Conservation (phyloP, 2,329 filamentous ascomycete species). For the Escovopsis sp. region DNA sequence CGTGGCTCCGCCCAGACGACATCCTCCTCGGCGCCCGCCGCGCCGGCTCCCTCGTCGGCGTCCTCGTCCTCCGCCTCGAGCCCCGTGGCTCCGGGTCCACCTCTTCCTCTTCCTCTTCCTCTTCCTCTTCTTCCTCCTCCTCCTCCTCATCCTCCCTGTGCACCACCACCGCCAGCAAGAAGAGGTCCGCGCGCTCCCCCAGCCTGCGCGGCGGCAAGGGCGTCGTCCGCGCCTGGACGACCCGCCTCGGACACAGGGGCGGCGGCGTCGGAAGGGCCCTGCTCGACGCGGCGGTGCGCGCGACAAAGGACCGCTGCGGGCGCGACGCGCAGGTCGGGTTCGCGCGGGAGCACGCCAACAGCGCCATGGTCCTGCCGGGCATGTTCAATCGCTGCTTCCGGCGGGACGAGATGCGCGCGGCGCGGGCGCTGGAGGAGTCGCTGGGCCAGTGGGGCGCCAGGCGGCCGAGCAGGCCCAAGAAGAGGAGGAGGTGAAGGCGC, state of each 20-base stretch:
- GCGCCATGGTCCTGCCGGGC: constrained; percentile 43
- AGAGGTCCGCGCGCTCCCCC: constrained; percentile 21
- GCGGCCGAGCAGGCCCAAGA: constrained; percentile 8
- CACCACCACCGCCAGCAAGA: constrained; percentile 13
- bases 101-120: no score
- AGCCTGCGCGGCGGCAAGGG: constrained; percentile 46
- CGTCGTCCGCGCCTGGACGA: constrained; percentile 72
- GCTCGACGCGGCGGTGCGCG: constrained; percentile 55
- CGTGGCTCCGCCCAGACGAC: constrained; percentile 45
- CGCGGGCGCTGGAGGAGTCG: constrained; percentile 35
- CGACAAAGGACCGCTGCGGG: constrained; percentile 54
- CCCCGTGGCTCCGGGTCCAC: constrained; percentile 13
- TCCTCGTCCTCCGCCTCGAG: constrained; percentile 53
- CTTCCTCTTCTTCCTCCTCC: no score
- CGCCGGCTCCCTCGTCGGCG: constrained; percentile 55
- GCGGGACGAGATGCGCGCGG: constrained; percentile 42
- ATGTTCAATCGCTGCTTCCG: constrained; percentile 49
- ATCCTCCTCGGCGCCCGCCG: constrained; percentile 51
- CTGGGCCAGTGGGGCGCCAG: constrained; percentile 32
- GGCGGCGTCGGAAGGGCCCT: constrained; percentile 59
- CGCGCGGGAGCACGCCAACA: constrained; percentile 65
- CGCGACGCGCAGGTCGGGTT: constrained; percentile 56
- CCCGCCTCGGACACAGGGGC: constrained; percentile 50
- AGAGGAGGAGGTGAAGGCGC: constrained; percentile 31
- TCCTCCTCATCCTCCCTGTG: constrained; percentile 2